These are phyloP conservation scores for Capsicum rhomboideum DNA, from an alignment of 257 asterid species.

Conservation along the genomic window DNA sequence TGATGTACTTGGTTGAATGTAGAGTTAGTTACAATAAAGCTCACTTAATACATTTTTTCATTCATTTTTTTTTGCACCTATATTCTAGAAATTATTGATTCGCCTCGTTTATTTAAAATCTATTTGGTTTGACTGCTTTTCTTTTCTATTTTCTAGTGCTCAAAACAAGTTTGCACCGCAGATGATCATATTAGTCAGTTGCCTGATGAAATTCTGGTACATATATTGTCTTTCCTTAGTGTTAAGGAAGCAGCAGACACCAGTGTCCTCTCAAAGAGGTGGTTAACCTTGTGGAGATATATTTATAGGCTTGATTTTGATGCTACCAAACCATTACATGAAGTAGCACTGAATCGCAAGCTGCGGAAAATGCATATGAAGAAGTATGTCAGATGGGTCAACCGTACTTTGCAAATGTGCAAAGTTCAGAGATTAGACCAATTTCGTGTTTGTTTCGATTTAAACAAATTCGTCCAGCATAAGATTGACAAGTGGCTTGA, in stretches of 20 bases:
- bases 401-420: no score
- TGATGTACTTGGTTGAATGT: no score
- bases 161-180: not conserved
- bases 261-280: not conserved
- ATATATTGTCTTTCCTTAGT: not conserved
- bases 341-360: no score
- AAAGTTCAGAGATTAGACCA: not conserved
- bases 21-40: no score
- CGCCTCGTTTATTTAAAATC: no score
- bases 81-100: no score
- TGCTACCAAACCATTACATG: no score
- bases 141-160: not conserved
- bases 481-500: not conserved
- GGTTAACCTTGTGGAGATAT: not conserved
- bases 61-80: no score
- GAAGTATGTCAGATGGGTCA: no score
- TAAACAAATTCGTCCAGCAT: not conserved
- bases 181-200: not conserved
- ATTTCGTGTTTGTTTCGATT: not conserved
- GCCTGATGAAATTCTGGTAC: not conserved
- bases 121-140: not conserved
- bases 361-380: no score
- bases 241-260: conserved; percentile 1
- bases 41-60: no score
- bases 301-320: no score